phyloP scores from a whole-genome alignment of 1,284 basidiomycete genomes.

The Trichosporon sp. region DNA sequence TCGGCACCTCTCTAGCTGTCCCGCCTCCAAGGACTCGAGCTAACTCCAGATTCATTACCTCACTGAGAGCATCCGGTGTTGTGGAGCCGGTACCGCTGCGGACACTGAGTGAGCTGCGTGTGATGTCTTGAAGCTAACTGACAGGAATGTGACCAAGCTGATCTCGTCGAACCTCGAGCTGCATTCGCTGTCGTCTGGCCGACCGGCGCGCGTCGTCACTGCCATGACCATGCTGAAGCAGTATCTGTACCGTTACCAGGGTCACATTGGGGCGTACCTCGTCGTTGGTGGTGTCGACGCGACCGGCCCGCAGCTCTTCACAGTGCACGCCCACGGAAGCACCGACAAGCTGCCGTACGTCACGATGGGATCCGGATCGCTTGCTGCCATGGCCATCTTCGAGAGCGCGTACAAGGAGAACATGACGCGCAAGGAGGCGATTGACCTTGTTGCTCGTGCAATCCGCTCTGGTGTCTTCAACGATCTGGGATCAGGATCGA shows the following conservation, averaged over 20 bases:
- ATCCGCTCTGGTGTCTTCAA: slow-evolving; percentile 98
- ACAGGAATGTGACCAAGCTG: slow-evolving; percentile 74
- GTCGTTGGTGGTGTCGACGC: slow-evolving; percentile 95
- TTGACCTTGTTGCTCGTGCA: slow-evolving; percentile 76
- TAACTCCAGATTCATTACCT: slow-evolving; percentile 85
- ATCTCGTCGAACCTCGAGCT: slow-evolving; percentile 92
- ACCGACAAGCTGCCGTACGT: slow-evolving; percentile 99
- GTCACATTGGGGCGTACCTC: slow-evolving; percentile 88
- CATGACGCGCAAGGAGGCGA: slow-evolving; percentile 78
- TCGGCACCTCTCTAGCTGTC: no score
- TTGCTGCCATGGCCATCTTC: slow-evolving; percentile 98
- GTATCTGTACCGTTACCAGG: slow-evolving; percentile 78
- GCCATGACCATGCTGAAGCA: slow-evolving; percentile 99
- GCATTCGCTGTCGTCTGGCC: slow-evolving; percentile 74
- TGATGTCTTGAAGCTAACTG: slow-evolving; percentile 4
- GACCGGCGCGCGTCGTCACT: slow-evolving; percentile 84
- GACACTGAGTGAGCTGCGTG: slow-evolving; percentile 65
- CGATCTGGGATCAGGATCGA: slow-evolving; percentile 95
- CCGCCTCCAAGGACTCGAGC: background rate
- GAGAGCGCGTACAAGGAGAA: slow-evolving; percentile 79
- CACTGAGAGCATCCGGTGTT: slow-evolving; percentile 89
- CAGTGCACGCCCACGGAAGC: slow-evolving; percentile 92
- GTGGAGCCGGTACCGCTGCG: slow-evolving; percentile 96
- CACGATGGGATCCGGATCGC: slow-evolving; percentile 93
- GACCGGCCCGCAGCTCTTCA: slow-evolving; percentile 92